These are phyloP conservation scores for Gaeumannomyces tritici DNA, from an alignment of 2,329 filamentous ascomycete species.

Conservation along the genomic window DNA sequence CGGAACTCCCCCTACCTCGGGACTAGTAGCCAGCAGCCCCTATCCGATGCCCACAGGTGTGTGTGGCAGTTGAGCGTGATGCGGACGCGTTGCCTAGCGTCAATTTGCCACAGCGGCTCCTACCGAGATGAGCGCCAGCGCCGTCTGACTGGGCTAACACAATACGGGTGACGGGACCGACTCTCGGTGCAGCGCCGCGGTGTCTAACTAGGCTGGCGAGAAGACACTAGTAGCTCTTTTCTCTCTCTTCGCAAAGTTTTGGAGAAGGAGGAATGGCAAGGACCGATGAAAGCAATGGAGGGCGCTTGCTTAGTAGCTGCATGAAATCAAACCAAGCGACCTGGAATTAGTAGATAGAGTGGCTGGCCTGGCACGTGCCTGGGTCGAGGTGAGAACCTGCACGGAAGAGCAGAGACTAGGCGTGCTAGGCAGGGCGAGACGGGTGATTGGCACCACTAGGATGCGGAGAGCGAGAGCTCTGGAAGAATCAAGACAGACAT, in stretches of 20 bases:
- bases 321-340: not conserved
- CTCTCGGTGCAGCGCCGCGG: not conserved
- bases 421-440: too few species aligned
- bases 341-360: not conserved
- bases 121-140: not conserved
- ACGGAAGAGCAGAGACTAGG: not conserved
- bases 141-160: not conserved
- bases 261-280: not conserved
- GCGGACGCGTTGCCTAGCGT: not conserved
- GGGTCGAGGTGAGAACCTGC: too few species aligned
- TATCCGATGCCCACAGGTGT: not conserved
- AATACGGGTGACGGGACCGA: too few species aligned
- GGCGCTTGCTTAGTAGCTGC: not conserved
- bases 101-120: not conserved
- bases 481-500: too few species aligned
- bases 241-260: too few species aligned
- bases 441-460: too few species aligned
- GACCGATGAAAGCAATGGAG: not conserved
- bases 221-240: too few species aligned
- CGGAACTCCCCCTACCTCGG: not conserved
- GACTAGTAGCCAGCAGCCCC: too few species aligned
- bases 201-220: too few species aligned
- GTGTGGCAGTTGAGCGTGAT: not conserved
- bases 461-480: too few species aligned
- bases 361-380: too few species aligned